A percentile compares a stretch with the other conserved stretches of the same genome.
Evolutionary conservation across 1,139 yeast species (phyloP).

Genomic region (Pneumocystis oryctolagi): DNA sequence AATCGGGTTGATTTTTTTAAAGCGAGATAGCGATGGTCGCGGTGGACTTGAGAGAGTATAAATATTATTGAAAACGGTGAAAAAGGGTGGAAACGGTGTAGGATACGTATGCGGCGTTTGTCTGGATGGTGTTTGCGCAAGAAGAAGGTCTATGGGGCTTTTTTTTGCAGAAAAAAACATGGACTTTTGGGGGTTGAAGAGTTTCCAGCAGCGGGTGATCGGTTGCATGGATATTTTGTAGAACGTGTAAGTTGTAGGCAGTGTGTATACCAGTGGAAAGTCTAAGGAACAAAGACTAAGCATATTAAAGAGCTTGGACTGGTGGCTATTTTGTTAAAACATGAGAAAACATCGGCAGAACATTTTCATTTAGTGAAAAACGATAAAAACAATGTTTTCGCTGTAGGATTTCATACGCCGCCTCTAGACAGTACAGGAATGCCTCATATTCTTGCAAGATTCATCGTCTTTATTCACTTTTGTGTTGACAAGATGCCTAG

Average conservation of each 20-base stretch:
- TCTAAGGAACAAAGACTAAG: constrained; percentile 28
- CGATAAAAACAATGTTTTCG: constrained; percentile 74
- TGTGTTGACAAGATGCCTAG: neutral
- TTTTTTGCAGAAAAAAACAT: neutral
- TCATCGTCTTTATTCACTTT: constrained; percentile 22
- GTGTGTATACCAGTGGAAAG: too few species aligned
- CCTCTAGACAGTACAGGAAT: constrained; percentile 91
- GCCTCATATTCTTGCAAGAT: constrained; percentile 55
- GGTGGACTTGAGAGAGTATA: too few species aligned
- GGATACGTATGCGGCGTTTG: neutral
- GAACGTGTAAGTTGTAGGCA: neutral
- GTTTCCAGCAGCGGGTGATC: neutral
- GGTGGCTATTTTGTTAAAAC: constrained; percentile 60
- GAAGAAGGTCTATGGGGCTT: neutral
- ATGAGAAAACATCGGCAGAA: constrained; percentile 53
- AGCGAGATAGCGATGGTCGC: too few species aligned
- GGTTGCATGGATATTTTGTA: neutral
- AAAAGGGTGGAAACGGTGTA: neutral
- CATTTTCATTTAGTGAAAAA: constrained; percentile 76
- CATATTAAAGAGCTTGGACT: constrained; percentile 71
- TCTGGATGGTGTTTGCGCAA: neutral
- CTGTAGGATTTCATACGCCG: constrained; percentile 80
- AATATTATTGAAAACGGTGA: neutral
- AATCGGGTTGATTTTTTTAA: too few species aligned
- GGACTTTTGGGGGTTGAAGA: neutral